Percentiles rank a stretch among this genome's conserved stretches.
Conservation (phyloP, 495 filamentous ascomycete genomes). For the Penicillium subrubescens region DNA sequence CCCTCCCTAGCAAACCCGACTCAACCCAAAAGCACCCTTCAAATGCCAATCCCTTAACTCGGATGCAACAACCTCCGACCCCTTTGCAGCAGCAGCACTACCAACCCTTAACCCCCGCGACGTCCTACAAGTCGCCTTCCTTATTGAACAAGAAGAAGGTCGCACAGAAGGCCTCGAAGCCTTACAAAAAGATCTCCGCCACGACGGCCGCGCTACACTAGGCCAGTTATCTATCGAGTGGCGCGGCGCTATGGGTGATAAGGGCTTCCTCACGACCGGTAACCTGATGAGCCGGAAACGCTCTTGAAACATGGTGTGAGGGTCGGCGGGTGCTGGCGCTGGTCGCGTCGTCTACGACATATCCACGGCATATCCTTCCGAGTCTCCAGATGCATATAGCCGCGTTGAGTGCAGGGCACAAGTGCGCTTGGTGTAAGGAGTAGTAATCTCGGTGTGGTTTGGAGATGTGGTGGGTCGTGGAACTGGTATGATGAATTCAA, state of each 20-base stretch:
- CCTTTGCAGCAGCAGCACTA: constrained; percentile 23
- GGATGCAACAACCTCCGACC: constrained; percentile 44
- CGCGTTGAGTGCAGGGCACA: constrained; percentile 21
- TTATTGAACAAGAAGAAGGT: constrained; percentile 68
- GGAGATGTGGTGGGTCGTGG: not conserved
- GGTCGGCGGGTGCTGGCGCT: not conserved
- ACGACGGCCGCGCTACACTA: constrained; percentile 65
- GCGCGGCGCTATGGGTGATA: constrained; percentile 87
- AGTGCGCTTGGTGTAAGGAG: not conserved
- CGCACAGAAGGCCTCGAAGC: constrained; percentile 50
- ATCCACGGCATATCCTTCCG: not conserved
- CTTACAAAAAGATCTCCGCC: constrained; percentile 52
- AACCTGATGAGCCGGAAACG: constrained; percentile 69
- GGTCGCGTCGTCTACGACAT: constrained; percentile 17
- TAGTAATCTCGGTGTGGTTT: not conserved
- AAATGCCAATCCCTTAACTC: constrained; percentile 59
- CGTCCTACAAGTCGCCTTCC: constrained; percentile 88
- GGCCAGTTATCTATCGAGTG: constrained; percentile 86
- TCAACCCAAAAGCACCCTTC: constrained; percentile 59
- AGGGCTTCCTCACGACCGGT: constrained; percentile 83
- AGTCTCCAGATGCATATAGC: constrained; percentile 22
- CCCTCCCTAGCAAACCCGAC: constrained; percentile 46
- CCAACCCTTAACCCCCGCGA: constrained; percentile 82
- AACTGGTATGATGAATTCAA: not conserved
- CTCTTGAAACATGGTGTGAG: constrained; percentile 37